Base-by-base conservation (phyloP, 2,329 filamentous ascomycete genomes). In the Purpureocillium lavendulum region DNA sequence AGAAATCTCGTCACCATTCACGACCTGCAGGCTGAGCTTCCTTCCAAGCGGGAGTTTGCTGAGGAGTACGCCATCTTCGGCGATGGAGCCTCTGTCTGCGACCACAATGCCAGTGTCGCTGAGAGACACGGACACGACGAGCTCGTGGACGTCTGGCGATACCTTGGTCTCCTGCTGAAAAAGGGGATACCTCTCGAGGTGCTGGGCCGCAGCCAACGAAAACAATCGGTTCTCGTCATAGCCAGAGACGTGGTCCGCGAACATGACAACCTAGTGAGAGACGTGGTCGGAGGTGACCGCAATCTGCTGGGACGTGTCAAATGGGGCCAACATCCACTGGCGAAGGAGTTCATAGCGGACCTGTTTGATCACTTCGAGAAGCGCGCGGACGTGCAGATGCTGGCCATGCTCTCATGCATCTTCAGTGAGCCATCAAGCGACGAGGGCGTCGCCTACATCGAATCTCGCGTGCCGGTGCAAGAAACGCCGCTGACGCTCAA, bases 1-100 rank as follows among this genome's bases (percentile, higher is more conserved):
- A 84, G 82, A 49, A 88, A 89, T 45, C 68, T 84, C 16, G 65
- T 97, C 15, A 79, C 79, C 2, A 78, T 96, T 30, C 73, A 89
- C 52, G 73, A 87, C 45, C 58, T 94, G 18, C 74, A 77, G 9
- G 67, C 75, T 35, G 59, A 87, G 11, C 64, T 95, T n/a, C 89
- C 89, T 0, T 84, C 86, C 3, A 92, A 88, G 57, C 73, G 73
- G 43, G 72, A 79, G 40, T 73, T 96, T 45, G 92, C 88, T 2
- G 68, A 78, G 41, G 77, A 84, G 48, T 98, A 97, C 60, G 75
- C 74, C 17, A 84, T 96, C 12, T 89, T 92, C 56, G 88, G 88
- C 4, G 80, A 88, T 44, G 83, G 84, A 1, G 75, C 80, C n/a
- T 75, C 83, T 30, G 79, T 95, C 4, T 97, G 90, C 59, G 70